Evolutionary conservation across 2,329 filamentous ascomycete species (phyloP).

Genomic region (Cadophora malorum): DNA sequence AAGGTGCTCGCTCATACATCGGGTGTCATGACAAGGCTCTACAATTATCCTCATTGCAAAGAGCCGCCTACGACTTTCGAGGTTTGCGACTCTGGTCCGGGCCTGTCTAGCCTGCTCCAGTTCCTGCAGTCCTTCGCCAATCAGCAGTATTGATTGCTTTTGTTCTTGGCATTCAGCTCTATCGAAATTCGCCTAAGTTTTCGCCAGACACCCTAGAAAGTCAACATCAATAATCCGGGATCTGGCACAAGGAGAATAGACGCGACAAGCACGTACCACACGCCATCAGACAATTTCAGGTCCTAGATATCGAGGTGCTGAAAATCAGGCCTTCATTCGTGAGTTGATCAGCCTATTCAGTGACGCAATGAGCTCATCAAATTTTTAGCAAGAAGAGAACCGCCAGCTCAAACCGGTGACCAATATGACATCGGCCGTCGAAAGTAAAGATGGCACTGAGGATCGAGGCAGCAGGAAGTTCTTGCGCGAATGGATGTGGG

Average conservation of each 20-base stretch:
- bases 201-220: background rate
- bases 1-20: background rate
- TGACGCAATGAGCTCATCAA: too few species aligned
- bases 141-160: background rate
- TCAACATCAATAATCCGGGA: background rate
- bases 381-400: too few species aligned
- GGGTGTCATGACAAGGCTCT: slow-evolving; percentile 6
- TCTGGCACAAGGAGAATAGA: background rate
- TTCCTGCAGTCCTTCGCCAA: background rate
- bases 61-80: background rate
- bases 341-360: too few species aligned
- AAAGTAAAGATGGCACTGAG: background rate
- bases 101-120: background rate
- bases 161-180: background rate
- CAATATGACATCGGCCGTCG: too few species aligned
- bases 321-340: too few species aligned
- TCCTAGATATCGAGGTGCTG: too few species aligned
- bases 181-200: background rate
- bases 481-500: background rate
- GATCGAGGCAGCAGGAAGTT: background rate
- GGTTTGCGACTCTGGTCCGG: background rate
- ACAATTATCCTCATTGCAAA: slow-evolving; percentile 3
- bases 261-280: too few species aligned
- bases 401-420: too few species aligned
- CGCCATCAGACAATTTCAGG: too few species aligned